Base-by-base conservation (phyloP, 2,329 filamentous ascomycete species). In the Ophiosphaerella narmari region DNA sequence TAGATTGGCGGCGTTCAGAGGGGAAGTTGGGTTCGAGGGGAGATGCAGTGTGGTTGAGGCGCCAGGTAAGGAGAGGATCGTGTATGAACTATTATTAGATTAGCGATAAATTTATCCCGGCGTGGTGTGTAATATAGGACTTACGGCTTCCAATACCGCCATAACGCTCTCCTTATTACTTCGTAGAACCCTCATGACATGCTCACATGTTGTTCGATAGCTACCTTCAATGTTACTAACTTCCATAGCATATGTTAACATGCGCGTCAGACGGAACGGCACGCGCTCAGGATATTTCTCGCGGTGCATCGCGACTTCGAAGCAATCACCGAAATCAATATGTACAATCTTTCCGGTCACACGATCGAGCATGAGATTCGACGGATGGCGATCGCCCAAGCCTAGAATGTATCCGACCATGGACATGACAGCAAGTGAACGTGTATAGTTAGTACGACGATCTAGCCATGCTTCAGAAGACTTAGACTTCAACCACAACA, bases 401-500 rank as follows among this genome's bases (percentile, higher is more conserved):
- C 94, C 95, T 18, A 99, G 85, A 59, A 99, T 97, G 74, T 99
- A 99, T 57, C 94, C 94, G n/a, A 97, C 94, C 91, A 99, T 99
- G n/a, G 91, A 97, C 94, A 99, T 99, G 66, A 99, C 94, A 63
- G 91, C 94, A 2, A 99, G 81, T 1, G 93, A 97, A 50, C 94
- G 88, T 14, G 94, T 99, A 77, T 99, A 99, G 71, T 96, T 99
- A n/a, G 95, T 99, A 45, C 94, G 88, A 37, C 94, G 85, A 74
- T 97, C 94, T 31, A 99, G 86, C 94, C 94, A 99, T 2, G 93
- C 89, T 74, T 99, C 94, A 0, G 93, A 97, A 54, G 90, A 96
- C 80, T 97, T 97, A 69, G 91, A 96, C 84, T 99, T 99, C 62
- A 99, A 82, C 94, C 95, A 99, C 32, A 99, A 79, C 2, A 99